These are phyloP conservation scores for Myxozyma mucilagina DNA, from an alignment of 805 yeast genomes.

Conservation along the genomic window DNA sequence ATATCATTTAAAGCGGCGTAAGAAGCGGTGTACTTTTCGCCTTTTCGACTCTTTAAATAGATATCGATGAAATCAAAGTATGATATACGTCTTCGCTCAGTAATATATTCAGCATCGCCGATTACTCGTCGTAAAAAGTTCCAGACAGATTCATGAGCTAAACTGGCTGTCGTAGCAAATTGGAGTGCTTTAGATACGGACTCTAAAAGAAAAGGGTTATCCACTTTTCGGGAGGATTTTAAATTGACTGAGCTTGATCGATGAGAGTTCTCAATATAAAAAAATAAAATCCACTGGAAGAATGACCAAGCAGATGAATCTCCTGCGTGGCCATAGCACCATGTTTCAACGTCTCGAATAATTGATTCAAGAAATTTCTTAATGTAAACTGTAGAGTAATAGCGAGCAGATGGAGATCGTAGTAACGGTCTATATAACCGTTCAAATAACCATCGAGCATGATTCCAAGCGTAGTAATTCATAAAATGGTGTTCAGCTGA, in stretches of 20 bases:
- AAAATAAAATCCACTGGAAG: constrained; percentile 19
- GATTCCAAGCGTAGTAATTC: constrained; percentile 53
- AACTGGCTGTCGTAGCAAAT: constrained; percentile 24
- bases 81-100: constrained; percentile 1
- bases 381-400: constrained; percentile 6
- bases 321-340: constrained; percentile 31
- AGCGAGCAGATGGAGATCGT: constrained; percentile 2
- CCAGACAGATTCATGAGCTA: constrained; percentile 29
- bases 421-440: constrained; percentile 1
- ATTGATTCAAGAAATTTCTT: constrained; percentile 5
- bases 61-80: constrained; percentile 6
- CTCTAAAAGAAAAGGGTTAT: constrained; percentile 10
- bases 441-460: constrained; percentile 40
- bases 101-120: constrained; percentile 11
- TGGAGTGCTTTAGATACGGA: constrained; percentile 13
- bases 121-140: constrained; percentile 15
- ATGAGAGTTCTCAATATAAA: constrained; percentile 7
- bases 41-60: constrained; percentile 16
- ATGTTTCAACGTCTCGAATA: constrained; percentile 24
- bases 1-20: neutral
- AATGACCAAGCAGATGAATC: constrained; percentile 34
- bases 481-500: constrained; percentile 47
- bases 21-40: constrained; percentile 4
- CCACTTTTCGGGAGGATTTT: neutral
- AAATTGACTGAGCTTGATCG: neutral